Percentiles rank a stretch among this genome's conserved stretches.
Evolutionary conservation across 805 yeast genomes (phyloP).

Genomic region (Sugiyamaella marilandica): DNA sequence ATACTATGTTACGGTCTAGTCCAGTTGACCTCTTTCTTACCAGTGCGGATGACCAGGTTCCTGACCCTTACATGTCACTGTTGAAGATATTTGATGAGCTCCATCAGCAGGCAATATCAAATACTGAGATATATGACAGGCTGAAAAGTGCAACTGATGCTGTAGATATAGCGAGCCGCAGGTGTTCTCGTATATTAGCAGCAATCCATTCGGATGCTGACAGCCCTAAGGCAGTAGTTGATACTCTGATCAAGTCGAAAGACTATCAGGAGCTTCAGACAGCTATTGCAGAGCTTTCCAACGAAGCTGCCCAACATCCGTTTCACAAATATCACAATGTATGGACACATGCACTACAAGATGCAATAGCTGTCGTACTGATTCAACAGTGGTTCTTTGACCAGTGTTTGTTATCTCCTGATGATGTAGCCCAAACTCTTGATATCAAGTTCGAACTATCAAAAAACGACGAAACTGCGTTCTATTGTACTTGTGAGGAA

Average conservation of each 20-base stretch:
- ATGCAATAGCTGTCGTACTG: background rate
- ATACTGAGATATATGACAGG: background rate
- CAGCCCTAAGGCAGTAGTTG: background rate
- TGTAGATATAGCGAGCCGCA: background rate
- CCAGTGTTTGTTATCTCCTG: conserved; percentile 1
- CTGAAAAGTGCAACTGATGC: conserved; percentile 4
- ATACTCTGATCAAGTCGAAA: background rate
- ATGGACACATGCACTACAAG: conserved; percentile 6
- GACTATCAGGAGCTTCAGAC: background rate
- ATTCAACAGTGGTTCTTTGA: background rate
- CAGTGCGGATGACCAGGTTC: background rate
- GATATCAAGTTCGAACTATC: background rate
- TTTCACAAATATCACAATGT: conserved; percentile 11
- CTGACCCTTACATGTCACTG: background rate
- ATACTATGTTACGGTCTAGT: too few species aligned
- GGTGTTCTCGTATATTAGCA: conserved; percentile 3
- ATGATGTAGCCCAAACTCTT: background rate
- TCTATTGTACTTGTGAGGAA: conserved; percentile 25
- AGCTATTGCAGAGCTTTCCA: background rate
- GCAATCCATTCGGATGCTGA: conserved; percentile 2
- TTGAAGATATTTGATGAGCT: conserved; percentile 1
- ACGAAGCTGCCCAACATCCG: conserved; percentile 7
- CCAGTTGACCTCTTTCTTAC: background rate
- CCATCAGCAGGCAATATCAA: conserved; percentile 2
- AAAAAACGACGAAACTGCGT: background rate